These are phyloP conservation scores for maize (Zea mays) DNA, from an alignment of 176 grass and related monocot genomes.

Conservation along the genomic window DNA sequence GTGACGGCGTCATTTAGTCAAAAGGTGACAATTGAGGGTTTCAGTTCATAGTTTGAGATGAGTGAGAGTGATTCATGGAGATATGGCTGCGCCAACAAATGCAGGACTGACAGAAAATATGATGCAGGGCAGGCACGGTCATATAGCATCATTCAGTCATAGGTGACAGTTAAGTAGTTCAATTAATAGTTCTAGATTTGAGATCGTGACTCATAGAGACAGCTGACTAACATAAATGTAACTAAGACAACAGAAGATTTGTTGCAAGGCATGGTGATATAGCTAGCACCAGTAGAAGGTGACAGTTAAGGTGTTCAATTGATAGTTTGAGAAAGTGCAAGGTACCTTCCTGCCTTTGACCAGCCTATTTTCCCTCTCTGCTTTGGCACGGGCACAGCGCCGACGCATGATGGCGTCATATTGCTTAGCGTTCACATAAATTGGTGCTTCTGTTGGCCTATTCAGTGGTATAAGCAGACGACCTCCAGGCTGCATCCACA, in stretches of 20 bases:
- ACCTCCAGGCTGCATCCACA: constrained; percentile 53
- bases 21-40: not conserved
- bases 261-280: not conserved
- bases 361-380: constrained; percentile 62
- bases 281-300: not conserved
- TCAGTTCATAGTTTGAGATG: not conserved
- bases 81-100: constrained; percentile 56
- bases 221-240: not conserved
- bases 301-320: not conserved
- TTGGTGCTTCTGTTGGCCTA: constrained; percentile 66
- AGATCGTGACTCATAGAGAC: constrained; percentile 68
- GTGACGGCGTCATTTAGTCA: not conserved
- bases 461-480: constrained; percentile 72
- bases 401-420: constrained; percentile 82
- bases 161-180: not conserved
- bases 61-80: constrained; percentile 62
- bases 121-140: not conserved
- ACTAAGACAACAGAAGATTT: not conserved
- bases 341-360: constrained; percentile 75
- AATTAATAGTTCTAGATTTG: not conserved
- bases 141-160: not conserved
- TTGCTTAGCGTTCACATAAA: constrained; percentile 95
- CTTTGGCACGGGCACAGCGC: constrained; percentile 79
- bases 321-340: constrained; percentile 1
- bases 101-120: not conserved